phyloP scores from a whole-genome alignment of 2,329 filamentous ascomycete species.

The Drechslerella stenobrocha region DNA sequence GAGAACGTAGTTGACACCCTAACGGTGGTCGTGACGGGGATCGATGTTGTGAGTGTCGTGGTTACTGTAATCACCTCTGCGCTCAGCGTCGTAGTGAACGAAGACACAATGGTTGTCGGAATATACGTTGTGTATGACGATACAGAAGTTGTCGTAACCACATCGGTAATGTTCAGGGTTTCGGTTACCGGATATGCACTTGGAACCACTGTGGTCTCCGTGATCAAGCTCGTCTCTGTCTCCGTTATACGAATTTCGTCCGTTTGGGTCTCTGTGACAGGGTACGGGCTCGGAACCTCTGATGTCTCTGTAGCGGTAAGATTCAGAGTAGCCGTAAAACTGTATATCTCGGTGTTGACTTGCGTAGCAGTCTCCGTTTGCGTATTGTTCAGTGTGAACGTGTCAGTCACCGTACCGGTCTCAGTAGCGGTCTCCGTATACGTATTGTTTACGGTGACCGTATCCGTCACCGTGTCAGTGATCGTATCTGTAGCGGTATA shows the following conservation, averaged over 20 bases:
- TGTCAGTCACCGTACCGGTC: conserved; percentile 6
- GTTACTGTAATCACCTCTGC: conserved; percentile 15
- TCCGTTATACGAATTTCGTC: not conserved
- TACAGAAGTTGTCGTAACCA: conserved; percentile 20
- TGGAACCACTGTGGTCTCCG: not conserved
- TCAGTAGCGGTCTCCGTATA: conserved; percentile 14
- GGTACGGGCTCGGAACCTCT: not conserved
- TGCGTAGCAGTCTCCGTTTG: conserved; percentile 11
- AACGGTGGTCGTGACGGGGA: conserved; percentile 23
- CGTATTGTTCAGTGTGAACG: not conserved
- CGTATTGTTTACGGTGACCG: conserved; percentile 6
- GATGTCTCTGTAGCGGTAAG: conserved; percentile 8
- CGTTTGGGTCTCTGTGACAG: not conserved
- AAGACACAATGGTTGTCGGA: conserved; percentile 41
- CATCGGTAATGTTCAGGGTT: conserved; percentile 30
- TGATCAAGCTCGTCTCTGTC: not conserved
- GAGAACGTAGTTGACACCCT: conserved; percentile 12
- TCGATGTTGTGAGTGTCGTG: conserved; percentile 21
- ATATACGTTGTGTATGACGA: conserved; percentile 31
- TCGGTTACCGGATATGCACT: conserved; percentile 35
- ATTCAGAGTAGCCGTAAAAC: not conserved
- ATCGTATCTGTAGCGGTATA: conserved; percentile 15
- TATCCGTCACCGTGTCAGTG: conserved; percentile 11
- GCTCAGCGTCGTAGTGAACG: conserved; percentile 31
- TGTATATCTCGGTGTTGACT: conserved; percentile 15